Conservation (phyloP, 495 filamentous ascomycete genomes). For the Bacidia gigantensis region DNA sequence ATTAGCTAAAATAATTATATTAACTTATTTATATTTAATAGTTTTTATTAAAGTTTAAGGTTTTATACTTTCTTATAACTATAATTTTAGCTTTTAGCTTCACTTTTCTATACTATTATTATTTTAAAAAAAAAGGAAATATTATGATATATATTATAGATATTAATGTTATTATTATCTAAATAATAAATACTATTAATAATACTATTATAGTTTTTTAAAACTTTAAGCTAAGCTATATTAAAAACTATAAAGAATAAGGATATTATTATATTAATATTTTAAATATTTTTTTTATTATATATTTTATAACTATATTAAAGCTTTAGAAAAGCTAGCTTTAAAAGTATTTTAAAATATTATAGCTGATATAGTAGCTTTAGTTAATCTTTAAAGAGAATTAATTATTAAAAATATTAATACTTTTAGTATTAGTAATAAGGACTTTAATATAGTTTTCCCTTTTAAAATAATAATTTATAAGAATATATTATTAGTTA, state of each 20-base stretch:
- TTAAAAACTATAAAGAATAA: not conserved
- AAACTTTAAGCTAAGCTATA: not conserved
- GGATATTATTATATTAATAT: not conserved
- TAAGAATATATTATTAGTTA: not conserved
- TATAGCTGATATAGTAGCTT: too few relatives aligned
- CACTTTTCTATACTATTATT: not conserved
- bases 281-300: not conserved
- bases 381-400: too few relatives aligned
- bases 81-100: slow-evolving; percentile 4
- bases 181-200: not conserved
- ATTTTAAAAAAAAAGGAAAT: not conserved
- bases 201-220: not conserved
- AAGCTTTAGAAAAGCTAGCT: not conserved
- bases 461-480: not conserved
- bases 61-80: not conserved
- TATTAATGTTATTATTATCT: not conserved
- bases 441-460: not conserved
- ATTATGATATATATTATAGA: not conserved
- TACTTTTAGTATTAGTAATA: too few relatives aligned
- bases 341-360: too few relatives aligned
- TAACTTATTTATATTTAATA: not conserved
- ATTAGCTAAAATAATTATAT: not conserved
- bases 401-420: too few relatives aligned
- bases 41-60: not conserved
- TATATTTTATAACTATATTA: not conserved